A percentile compares a stretch with the other conserved stretches of the same genome.
Conservation (phyloP, 2,329 filamentous ascomycete species). For the Rugonectria rugulosa region DNA sequence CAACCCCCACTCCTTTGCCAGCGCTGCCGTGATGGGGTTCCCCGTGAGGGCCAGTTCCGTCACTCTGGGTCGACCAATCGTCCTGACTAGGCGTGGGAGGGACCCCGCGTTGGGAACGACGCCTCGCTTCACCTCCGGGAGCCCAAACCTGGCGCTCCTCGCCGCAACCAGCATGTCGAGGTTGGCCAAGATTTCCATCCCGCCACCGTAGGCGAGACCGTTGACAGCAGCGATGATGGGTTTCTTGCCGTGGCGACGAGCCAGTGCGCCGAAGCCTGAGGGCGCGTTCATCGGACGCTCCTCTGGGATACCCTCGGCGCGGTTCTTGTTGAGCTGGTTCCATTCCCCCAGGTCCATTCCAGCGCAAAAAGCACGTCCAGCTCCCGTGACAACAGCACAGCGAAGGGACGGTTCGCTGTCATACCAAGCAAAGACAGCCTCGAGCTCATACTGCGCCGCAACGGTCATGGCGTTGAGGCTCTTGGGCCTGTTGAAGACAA, state of each 20-base stretch:
- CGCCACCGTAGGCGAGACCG: slow-evolving; percentile 77
- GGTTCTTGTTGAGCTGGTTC: slow-evolving; percentile 35
- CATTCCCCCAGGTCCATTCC: slow-evolving; percentile 68
- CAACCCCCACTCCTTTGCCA: slow-evolving; percentile 70
- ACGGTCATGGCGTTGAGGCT: slow-evolving; percentile 38
- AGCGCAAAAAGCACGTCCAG: slow-evolving; percentile 71
- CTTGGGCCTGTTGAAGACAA: slow-evolving; percentile 34
- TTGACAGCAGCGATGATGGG: slow-evolving; percentile 81
- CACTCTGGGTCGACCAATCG: slow-evolving; percentile 71
- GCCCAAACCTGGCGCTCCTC: slow-evolving; percentile 64
- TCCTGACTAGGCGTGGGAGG: slow-evolving; percentile 70
- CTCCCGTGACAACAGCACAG: slow-evolving; percentile 69
- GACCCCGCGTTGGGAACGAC: slow-evolving; percentile 76
- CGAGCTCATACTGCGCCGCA: slow-evolving; percentile 44
- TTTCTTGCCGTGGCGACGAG: slow-evolving; percentile 73
- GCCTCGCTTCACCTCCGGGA: slow-evolving; percentile 76
- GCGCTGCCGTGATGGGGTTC: slow-evolving; percentile 60
- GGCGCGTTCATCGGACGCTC: slow-evolving; percentile 37
- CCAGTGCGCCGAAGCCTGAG: slow-evolving; percentile 70
- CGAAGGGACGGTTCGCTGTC: slow-evolving; percentile 67
- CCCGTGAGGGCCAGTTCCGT: slow-evolving; percentile 73
- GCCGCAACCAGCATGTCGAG: slow-evolving; percentile 75
- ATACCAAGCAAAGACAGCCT: slow-evolving; percentile 64
- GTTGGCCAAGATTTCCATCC: slow-evolving; percentile 79
- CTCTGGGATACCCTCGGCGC: slow-evolving; percentile 30